phyloP scores from a whole-genome alignment of 352 stramenopile genomes.

The Peronospora farinosa region DNA sequence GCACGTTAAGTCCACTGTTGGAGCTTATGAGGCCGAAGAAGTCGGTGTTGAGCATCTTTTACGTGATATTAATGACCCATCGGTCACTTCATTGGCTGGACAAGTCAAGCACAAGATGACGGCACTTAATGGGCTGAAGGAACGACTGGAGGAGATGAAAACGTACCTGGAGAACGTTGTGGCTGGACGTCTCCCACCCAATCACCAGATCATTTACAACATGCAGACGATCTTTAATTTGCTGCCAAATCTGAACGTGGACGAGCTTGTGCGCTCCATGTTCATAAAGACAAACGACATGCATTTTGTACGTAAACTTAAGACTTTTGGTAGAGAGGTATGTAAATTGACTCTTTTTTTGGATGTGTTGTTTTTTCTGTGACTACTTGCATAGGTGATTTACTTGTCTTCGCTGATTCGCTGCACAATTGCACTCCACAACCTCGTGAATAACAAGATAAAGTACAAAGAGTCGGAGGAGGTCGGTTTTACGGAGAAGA shows the following conservation, averaged over 20 bases:
- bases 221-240: constrained; percentile 99
- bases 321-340: neutral
- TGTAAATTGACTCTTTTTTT: constrained; percentile 1
- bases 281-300: constrained; percentile 99
- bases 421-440: constrained; percentile 97
- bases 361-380: constrained; percentile 1
- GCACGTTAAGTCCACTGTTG: constrained; percentile 95
- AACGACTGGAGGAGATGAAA: constrained; percentile 96
- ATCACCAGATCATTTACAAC: constrained; percentile 97
- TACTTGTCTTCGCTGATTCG: constrained; percentile 97
- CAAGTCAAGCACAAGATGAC: constrained; percentile 98
- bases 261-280: constrained; percentile 94
- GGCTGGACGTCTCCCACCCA: constrained; percentile 58
- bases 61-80: constrained; percentile 99
- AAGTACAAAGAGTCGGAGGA: constrained; percentile 90
- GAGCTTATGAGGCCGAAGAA: constrained; percentile 92
- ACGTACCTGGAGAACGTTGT: constrained; percentile 94
- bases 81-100: constrained; percentile 94
- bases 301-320: constrained; percentile 87
- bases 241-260: constrained; percentile 97
- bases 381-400: constrained; percentile 71
- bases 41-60: constrained; percentile 98
- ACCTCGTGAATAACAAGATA: constrained; percentile 99
- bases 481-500: constrained; percentile 61
- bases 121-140: constrained; percentile 90